These are phyloP conservation scores for Yamadazyma takamatsuzukensis DNA, from an alignment of 805 yeast genomes.

Conservation along the genomic window DNA sequence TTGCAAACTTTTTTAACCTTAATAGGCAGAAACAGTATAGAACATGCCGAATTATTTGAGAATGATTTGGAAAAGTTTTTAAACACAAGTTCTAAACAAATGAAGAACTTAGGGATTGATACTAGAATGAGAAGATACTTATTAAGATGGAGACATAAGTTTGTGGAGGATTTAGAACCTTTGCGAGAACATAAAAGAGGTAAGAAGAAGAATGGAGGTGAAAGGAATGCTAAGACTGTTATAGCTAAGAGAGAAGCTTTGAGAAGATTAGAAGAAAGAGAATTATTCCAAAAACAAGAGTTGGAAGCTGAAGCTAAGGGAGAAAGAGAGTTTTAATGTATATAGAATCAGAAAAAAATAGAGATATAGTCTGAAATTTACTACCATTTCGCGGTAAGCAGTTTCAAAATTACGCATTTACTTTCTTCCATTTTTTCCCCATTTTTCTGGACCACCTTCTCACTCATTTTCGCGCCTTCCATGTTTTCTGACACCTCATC, in stretches of 20 bases:
- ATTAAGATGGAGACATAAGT: constrained; percentile 67
- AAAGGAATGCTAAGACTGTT: constrained; percentile 61
- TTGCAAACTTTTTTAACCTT: constrained; percentile 67
- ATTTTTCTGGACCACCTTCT: not conserved
- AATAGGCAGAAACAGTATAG: constrained; percentile 74
- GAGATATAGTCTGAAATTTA: not conserved
- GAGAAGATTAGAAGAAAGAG: constrained; percentile 52
- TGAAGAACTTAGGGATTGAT: constrained; percentile 79
- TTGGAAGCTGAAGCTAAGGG: constrained; percentile 40
- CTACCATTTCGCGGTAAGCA: not conserved
- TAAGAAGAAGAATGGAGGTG: constrained; percentile 83
- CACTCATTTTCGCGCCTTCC: not conserved
- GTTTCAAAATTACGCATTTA: not conserved
- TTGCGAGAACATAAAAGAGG: constrained; percentile 58
- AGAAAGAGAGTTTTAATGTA: constrained; percentile 35
- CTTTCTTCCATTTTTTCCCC: not conserved
- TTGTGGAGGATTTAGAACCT: constrained; percentile 50
- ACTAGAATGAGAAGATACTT: constrained; percentile 69
- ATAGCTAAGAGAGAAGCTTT: constrained; percentile 58
- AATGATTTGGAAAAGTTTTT: constrained; percentile 58
- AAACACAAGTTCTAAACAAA: constrained; percentile 44
- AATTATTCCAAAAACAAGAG: constrained; percentile 31
- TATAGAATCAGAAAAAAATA: no score
- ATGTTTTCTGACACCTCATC: no score
- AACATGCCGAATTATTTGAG: constrained; percentile 66